Base-by-base conservation (phyloP, 495 filamentous ascomycete genomes). In the Eremomyces bilateralis region DNA sequence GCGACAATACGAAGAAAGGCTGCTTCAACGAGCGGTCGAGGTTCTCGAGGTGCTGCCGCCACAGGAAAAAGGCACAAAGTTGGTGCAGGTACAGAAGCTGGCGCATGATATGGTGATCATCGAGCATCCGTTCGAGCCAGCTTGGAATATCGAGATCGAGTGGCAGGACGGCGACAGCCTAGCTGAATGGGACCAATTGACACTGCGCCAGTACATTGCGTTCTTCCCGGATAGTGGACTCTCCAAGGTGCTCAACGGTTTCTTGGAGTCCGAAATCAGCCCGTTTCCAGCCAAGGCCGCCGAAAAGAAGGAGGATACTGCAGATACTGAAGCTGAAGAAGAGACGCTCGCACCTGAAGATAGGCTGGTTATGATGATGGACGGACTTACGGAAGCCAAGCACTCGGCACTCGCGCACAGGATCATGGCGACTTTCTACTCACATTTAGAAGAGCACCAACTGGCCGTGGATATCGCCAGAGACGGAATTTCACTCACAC, bases 91-190 rank as follows among this genome's bases (percentile, higher is more conserved):
- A 1, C 53, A 65, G 46, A 75, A 74, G 34, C 53, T 82, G 29
- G 83, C 84, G 0, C 67, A 71, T 30, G 88, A 81, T 37, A 82
- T 95, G 72, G 85, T 97, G 32, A 84, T 94, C 41, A 79, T 97
- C 49, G 83, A 85, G 42, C 81, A 93, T 48, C 82, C 82, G 1
- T 94, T 77, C 53, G 68, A 76, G 37, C 59, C 90, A 16, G 88
- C 88, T 2, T 97, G 88, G 88, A 72, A 74, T 37, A 76, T 92
- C 41, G 67, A 73, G 20, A 61, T 97, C 27, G 80, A 94, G 46
- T 94, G 88, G 80, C 66, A 75, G 42, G 80, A 92, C 53, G 58
- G 73, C 27, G 69, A 81, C 42, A 65, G 63, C 20, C 64, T 78
- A 40, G 60, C 58, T 1, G 62, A 83, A 18, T 76, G 73, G 17